Conservation (phyloP, 2,329 filamentous ascomycete genomes). For the Orbilia quercus region DNA sequence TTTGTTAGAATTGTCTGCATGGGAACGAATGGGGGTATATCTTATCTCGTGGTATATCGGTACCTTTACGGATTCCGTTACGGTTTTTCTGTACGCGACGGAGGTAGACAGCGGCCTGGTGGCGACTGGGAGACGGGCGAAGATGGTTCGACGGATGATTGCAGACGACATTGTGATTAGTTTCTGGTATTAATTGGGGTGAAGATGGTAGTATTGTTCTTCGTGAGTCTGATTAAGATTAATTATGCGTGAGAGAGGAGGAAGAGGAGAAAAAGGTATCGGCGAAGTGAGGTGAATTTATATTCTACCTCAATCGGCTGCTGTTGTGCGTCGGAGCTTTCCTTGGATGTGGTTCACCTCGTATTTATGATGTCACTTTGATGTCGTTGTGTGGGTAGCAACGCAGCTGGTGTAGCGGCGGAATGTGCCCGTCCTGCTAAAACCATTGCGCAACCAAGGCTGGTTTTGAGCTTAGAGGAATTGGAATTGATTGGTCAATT, state of each 20-base stretch:
- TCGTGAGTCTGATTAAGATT: not conserved
- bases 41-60: no score
- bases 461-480: no score
- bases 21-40: not conserved
- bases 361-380: slow-evolving; percentile 51
- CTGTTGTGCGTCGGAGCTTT: not conserved
- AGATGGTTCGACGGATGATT: slow-evolving; percentile 42
- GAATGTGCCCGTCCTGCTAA: slow-evolving; percentile 1
- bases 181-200: slow-evolving; percentile 5
- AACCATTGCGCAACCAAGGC: no score
- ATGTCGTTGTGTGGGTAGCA: slow-evolving; percentile 25
- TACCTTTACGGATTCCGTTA: slow-evolving; percentile 48
- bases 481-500: no score
- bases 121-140: slow-evolving; percentile 30
- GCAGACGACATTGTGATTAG: slow-evolving; percentile 43
- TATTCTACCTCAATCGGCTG: slow-evolving; percentile 27
- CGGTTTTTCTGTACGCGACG: slow-evolving; percentile 18
- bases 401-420: slow-evolving; percentile 2
- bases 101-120: slow-evolving; percentile 50
- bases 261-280: slow-evolving; percentile 11
- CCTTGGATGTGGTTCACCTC: not conserved
- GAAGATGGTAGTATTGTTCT: not conserved
- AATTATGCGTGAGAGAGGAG: not conserved
- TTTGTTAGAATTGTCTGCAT: not conserved
- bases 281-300: slow-evolving; percentile 19